Percentiles rank a stretch among this genome's conserved stretches.
phyloP scores from a whole-genome alignment of 1,139 yeast genomes.

The Hyphopichia khmerensis region DNA sequence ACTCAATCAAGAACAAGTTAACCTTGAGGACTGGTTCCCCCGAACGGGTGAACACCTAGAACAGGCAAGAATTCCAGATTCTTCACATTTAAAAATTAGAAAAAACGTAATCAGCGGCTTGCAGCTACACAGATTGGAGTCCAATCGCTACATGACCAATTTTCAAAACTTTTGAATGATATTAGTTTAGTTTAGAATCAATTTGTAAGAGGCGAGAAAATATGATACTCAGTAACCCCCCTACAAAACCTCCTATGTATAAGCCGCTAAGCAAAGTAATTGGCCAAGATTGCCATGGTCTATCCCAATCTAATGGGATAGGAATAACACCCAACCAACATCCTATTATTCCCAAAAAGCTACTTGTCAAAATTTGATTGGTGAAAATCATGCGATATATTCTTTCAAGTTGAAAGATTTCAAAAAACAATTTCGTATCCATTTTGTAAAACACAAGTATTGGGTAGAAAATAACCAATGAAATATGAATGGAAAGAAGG shows the following conservation, averaged over 20 bases:
- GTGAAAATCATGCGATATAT: conserved; percentile 23
- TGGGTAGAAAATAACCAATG: conserved; percentile 64
- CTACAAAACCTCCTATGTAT: conserved; percentile 67
- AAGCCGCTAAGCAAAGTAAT: conserved; percentile 82
- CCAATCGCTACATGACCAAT: too few relatives aligned
- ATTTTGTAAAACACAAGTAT: conserved; percentile 59
- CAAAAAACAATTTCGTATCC: conserved; percentile 37
- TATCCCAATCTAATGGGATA: conserved; percentile 95
- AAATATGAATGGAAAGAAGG: conserved; percentile 62
- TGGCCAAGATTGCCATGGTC: conserved; percentile 99
- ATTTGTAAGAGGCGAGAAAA: neutral
- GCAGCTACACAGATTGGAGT: too few relatives aligned
- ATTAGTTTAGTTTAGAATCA: neutral
- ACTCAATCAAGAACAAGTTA: too few relatives aligned
- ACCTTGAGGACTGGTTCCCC: too few relatives aligned
- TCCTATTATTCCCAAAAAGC: conserved; percentile 61
- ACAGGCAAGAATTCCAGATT: too few relatives aligned
- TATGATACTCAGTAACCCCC: conserved; percentile 30
- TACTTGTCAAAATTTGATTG: conserved; percentile 39
- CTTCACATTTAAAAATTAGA: too few relatives aligned
- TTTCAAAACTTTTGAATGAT: too few relatives aligned
- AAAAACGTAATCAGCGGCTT: too few relatives aligned
- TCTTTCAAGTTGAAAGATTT: conserved; percentile 21
- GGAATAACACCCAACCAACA: conserved; percentile 94
- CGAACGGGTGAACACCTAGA: too few relatives aligned